Evolutionary conservation across 2,329 filamentous ascomycete genomes (phyloP), one percentile per base, ranked within the genome.

Genomic region (Aureobasidium sp.): DNA sequence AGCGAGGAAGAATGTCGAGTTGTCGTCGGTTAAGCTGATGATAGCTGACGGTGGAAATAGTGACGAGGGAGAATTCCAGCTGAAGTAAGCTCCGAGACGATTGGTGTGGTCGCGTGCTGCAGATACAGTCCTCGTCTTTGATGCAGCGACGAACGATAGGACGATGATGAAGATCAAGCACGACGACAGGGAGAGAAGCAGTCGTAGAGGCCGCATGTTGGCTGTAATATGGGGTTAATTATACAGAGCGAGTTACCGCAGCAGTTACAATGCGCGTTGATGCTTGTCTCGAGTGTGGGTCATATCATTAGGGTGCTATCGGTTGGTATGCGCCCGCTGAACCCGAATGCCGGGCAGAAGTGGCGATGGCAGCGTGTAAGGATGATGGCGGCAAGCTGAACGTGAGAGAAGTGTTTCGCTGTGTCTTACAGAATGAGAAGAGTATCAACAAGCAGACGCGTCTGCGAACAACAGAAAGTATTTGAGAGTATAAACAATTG

Each of bases 11-110:
- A 95, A 96, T 13, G 94, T 99, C 68, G 91, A 96, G 75, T 99
- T 99, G 76, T 99, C 94, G 75, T 97, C 92, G 71, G 92, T 96
- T 65, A 99, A 83, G 74, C 90, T 96, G 73, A 99, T 97, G 70
- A 95, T 89, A 52, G 94, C 94, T 66, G 94, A 96, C 3, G 92
- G 92, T 5, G 93, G 92, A 73, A 99, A 99, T 26, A 99, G 85
- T 24, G 90, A 92, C 66, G 92, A 90, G 0, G 92, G 79, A 10
- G 76, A 76, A n/a, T 77, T 76, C 72, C 79, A 81, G 63, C 77
- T 78, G 69, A 79, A 81, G 65, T 78, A 72, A 36, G 78, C 70
- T 62, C 67, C 68, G 65, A 71, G 66, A 48, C 72, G 70, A 50
- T 72, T 71, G 43, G 71, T 68, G 36, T 70, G 53, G 15, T 66